Percentiles rank a stretch among this genome's conserved stretches.
Conservation (phyloP, 2,329 filamentous ascomycete species). For the Aspergillus unguis region DNA sequence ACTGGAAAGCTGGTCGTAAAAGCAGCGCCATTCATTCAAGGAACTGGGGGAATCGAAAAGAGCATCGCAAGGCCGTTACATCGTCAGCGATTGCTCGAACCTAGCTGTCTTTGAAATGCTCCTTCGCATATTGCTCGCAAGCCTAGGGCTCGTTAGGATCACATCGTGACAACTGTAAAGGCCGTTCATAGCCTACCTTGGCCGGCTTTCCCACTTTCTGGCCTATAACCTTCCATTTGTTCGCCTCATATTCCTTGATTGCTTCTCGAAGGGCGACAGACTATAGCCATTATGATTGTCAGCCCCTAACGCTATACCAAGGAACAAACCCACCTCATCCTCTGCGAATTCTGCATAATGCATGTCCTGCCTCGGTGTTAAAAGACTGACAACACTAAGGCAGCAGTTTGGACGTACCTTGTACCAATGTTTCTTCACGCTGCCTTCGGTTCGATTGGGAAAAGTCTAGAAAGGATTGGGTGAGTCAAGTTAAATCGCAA, state of each 20-base stretch:
- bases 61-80: conserved; percentile 31
- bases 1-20: conserved; percentile 4
- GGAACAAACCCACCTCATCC: conserved; percentile 68
- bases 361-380: conserved; percentile 69
- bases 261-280: conserved; percentile 68
- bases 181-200: conserved; percentile 58
- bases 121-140: conserved; percentile 91
- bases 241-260: conserved; percentile 98
- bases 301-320: background rate
- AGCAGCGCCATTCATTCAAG: conserved; percentile 11
- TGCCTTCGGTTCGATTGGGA: conserved; percentile 88
- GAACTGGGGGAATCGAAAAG: conserved; percentile 11
- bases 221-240: conserved; percentile 97
- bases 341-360: conserved; percentile 98
- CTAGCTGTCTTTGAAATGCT: conserved; percentile 66
- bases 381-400: background rate
- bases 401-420: conserved; percentile 60
- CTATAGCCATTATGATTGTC: conserved; percentile 20
- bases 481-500: background rate
- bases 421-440: conserved; percentile 99
- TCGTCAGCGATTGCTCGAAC: conserved; percentile 30
- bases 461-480: conserved; percentile 63
- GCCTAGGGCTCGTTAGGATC: conserved; percentile 51
- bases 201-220: conserved; percentile 96
- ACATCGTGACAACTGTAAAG: conserved; percentile 8